Evolutionary conservation across 495 filamentous ascomycete species (phyloP), one percentile per base, ranked within the genome.

Genomic region (Penicillium cinerascens): DNA sequence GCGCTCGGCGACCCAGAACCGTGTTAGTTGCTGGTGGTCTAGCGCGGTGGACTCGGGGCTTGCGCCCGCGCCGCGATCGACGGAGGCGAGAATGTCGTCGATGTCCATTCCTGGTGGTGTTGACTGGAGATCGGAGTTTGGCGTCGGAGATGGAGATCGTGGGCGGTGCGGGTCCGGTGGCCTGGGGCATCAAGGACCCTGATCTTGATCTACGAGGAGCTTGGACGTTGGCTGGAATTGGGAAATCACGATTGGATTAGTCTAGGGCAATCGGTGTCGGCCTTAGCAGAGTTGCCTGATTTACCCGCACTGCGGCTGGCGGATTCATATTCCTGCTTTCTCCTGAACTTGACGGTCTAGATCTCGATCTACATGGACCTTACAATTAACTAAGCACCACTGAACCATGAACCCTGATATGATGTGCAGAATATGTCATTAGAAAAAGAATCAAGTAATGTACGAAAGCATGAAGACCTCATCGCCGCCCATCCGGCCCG

Each of bases 1-100:
- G 60, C 92, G 81, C 67, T 98, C 93, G 43, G 89, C 87, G 49
- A 96, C 82, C 92, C 92, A 98, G 60, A 87, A 85, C 55, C 91
- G 87, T 52, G 95, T 95, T 43, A 98, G 76, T 20, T 88, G 82
- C 66, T 96, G 91, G 50, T 97, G 81, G 69, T 97, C 91, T 52
- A 82, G 81, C 18, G 82, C 86, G 23, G 71, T 56, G 43, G 73
- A 75, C 52, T 85, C 84, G 16, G 72, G 75, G 11, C 80, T 78
- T 51, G 76, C 66, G 60, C 79, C 70, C 48, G 78, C 69, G 52
- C 77, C 71, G 58, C 77, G 80, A 66, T 89, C 87, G 54, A 92
- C 86, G 58, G 89, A 85, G 67, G 82, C 85, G 54, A 96, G 83
- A 59, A 96, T 92, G 71, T 93, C 89, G 69, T 89, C 83, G 62